Conservation (phyloP, 129 eudicot species). For the Helianthus annuus region DNA sequence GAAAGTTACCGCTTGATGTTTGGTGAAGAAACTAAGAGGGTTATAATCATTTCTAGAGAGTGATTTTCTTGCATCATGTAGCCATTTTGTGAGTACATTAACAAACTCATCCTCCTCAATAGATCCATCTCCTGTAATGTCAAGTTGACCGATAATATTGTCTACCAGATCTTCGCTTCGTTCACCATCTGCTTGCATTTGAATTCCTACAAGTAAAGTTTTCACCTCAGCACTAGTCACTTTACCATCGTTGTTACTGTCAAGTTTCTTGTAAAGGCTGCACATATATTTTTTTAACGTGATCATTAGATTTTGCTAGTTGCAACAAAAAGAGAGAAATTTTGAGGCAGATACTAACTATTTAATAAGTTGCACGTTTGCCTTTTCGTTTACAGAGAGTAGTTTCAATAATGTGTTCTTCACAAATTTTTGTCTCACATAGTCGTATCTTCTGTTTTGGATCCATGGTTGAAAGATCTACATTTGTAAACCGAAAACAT, state of each 20-base stretch:
- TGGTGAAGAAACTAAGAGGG: slow-evolving; percentile 24
- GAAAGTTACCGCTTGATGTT: slow-evolving; percentile 23
- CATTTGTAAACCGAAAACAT: background rate
- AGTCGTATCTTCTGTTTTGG: slow-evolving; percentile 47
- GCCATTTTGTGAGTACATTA: slow-evolving; percentile 36
- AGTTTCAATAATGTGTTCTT: slow-evolving; percentile 53
- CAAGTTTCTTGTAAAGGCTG: slow-evolving; percentile 56
- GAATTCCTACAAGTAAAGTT: slow-evolving; percentile 50
- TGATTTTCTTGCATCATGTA: slow-evolving; percentile 32
- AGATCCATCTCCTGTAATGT: slow-evolving; percentile 41
- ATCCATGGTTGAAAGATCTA: slow-evolving; percentile 71
- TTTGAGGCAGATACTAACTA: slow-evolving; percentile 33
- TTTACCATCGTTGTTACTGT: slow-evolving; percentile 38
- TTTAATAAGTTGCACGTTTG: slow-evolving; percentile 46
- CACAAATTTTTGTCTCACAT: slow-evolving; percentile 43
- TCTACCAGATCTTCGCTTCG: slow-evolving; percentile 36
- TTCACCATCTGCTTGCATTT: slow-evolving; percentile 47
- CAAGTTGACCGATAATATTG: slow-evolving; percentile 46
- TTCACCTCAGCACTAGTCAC: slow-evolving; percentile 55
- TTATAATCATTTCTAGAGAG: slow-evolving; percentile 22
- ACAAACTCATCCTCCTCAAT: slow-evolving; percentile 52
- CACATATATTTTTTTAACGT: background rate
- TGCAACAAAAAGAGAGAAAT: background rate
- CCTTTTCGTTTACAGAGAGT: slow-evolving; percentile 45
- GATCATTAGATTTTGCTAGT: background rate